Evolutionary conservation across 805 yeast species (phyloP).

Genomic region (Tetrapisispora iriomotensis): DNA sequence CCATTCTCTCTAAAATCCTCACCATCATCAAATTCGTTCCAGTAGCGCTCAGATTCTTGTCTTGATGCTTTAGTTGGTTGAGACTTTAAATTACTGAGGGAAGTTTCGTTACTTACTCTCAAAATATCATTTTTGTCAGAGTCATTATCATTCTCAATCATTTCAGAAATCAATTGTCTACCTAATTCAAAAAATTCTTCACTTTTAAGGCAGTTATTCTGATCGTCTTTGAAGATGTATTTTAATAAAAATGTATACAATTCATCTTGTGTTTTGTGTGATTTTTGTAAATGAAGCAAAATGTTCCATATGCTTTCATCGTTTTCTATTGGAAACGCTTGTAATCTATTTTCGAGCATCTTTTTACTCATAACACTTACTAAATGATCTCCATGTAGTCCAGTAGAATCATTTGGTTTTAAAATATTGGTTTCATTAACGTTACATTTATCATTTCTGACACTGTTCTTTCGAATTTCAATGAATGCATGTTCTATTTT

Average conservation of each 20-base stretch:
- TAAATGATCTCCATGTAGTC: background rate
- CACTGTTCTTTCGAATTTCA: slow-evolving; percentile 11
- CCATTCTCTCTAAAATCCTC: slow-evolving; percentile 15
- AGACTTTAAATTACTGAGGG: background rate
- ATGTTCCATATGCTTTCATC: slow-evolving; percentile 19
- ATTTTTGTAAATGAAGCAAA: slow-evolving; percentile 6
- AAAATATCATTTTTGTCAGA: background rate
- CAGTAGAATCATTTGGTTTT: too few relatives aligned
- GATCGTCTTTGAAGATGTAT: slow-evolving; percentile 11
- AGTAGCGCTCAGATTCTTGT: slow-evolving; percentile 14
- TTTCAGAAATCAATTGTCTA: slow-evolving; percentile 7
- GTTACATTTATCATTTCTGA: background rate
- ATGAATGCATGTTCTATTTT: slow-evolving; percentile 17
- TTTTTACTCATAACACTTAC: slow-evolving; percentile 4
- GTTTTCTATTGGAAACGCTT: slow-evolving; percentile 14
- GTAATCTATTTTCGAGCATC: slow-evolving; percentile 15
- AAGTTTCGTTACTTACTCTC: background rate
- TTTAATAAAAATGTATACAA: slow-evolving; percentile 10
- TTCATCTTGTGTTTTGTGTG: slow-evolving; percentile 9
- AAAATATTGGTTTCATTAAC: background rate
- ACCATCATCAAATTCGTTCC: slow-evolving; percentile 30
- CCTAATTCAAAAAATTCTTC: slow-evolving; percentile 22
- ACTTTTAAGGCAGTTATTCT: slow-evolving; percentile 6
- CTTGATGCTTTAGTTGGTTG: background rate
- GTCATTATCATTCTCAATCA: slow-evolving; percentile 1